Percentiles rank a stretch among this genome's conserved stretches.
phyloP scores from a whole-genome alignment of 2,329 filamentous ascomycete genomes.

The Bipolaris sorokiniana region DNA sequence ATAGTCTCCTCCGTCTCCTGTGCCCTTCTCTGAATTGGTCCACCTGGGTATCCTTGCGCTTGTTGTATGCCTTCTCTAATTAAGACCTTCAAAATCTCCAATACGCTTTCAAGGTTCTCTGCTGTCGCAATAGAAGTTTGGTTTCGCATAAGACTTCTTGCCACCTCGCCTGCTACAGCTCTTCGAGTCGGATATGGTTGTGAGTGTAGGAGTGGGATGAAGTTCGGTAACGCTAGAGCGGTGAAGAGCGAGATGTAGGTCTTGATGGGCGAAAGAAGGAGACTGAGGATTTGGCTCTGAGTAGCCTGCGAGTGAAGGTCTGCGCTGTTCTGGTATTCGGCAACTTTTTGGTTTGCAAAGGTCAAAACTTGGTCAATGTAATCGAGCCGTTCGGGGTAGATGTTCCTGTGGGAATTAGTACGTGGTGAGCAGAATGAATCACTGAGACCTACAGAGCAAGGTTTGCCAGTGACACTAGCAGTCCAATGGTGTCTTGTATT shows the following conservation, averaged over 20 bases:
- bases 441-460: constrained; percentile 70
- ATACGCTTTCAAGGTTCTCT: constrained; percentile 82
- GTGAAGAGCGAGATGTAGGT: constrained; percentile 95
- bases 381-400: constrained; percentile 90
- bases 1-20: constrained; percentile 95
- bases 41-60: constrained; percentile 82
- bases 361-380: constrained; percentile 94
- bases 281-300: constrained; percentile 85
- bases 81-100: constrained; percentile 86
- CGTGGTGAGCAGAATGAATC: background rate
- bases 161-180: constrained; percentile 88
- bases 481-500: constrained; percentile 91
- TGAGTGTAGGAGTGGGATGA: constrained; percentile 84
- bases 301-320: constrained; percentile 87
- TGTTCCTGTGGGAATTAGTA: constrained; percentile 64
- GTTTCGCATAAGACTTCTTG: constrained; percentile 80
- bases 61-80: constrained; percentile 89
- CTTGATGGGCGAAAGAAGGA: constrained; percentile 89
- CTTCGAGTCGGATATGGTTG: constrained; percentile 92
- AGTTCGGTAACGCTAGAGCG: constrained; percentile 89
- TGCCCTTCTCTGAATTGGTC: constrained; percentile 73
- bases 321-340: constrained; percentile 90
- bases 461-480: constrained; percentile 92
- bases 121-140: constrained; percentile 78
- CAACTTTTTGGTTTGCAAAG: constrained; percentile 85